These are phyloP conservation scores for Pseudogymnoascus sp. DNA, from an alignment of 2,329 filamentous ascomycete genomes.

Conservation along the genomic window DNA sequence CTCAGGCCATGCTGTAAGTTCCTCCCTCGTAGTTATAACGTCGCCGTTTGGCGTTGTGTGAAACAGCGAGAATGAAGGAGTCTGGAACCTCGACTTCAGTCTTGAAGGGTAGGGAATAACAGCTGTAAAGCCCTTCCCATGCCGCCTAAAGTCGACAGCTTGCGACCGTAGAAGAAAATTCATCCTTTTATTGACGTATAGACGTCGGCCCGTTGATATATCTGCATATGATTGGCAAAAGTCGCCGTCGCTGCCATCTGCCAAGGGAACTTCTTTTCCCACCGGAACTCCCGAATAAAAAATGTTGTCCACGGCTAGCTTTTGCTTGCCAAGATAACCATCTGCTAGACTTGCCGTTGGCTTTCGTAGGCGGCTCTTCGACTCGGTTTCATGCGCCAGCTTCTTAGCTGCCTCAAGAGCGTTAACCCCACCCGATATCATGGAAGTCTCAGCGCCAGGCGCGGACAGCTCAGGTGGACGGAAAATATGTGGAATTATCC, in stretches of 20 bases:
- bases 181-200: constrained; percentile 37
- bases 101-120: constrained; percentile 24
- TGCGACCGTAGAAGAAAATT: constrained; percentile 33
- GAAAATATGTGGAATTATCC: neutral
- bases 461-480: neutral
- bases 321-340: constrained; percentile 33
- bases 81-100: constrained; percentile 21
- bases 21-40: constrained; percentile 21
- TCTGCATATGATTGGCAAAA: constrained; percentile 19
- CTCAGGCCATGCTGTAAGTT: constrained; percentile 27
- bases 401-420: neutral
- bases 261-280: constrained; percentile 24
- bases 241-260: constrained; percentile 24
- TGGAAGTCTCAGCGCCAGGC: neutral
- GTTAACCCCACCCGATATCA: neutral
- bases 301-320: constrained; percentile 32
- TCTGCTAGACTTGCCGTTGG: constrained; percentile 11
- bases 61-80: constrained; percentile 29
- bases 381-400: constrained; percentile 2
- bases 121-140: constrained; percentile 18
- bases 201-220: constrained; percentile 37
- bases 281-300: constrained; percentile 32
- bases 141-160: constrained; percentile 15
- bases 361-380: constrained; percentile 3
- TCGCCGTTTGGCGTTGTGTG: constrained; percentile 15